Evolutionary conservation across 768 basidiomycete species (phyloP).

Genomic region (Lactarius hatsudake): DNA sequence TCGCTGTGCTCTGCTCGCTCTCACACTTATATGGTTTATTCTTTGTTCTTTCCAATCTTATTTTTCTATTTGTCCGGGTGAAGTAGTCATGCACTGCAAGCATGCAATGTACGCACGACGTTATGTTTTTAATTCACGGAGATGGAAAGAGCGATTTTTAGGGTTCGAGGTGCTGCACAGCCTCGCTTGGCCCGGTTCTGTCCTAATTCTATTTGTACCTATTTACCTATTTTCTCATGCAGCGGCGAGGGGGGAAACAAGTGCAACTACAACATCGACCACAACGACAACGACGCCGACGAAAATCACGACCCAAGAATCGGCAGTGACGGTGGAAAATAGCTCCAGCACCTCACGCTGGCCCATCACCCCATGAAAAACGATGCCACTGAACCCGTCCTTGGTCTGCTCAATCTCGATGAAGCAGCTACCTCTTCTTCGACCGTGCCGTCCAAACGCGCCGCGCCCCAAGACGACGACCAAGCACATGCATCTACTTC

Average conservation of each 20-base stretch:
- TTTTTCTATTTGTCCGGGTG: background rate
- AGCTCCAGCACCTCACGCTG: background rate
- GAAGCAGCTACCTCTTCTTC: conserved; percentile 36
- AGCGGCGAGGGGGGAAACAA: background rate
- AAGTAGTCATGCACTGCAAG: background rate
- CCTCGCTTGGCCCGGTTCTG: background rate
- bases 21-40: background rate
- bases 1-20: conserved; percentile 1
- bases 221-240: conserved; percentile 16
- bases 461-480: conserved; percentile 28
- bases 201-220: conserved; percentile 10
- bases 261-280: background rate
- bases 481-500: conserved; percentile 27
- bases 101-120: too few species aligned
- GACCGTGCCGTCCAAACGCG: conserved; percentile 44
- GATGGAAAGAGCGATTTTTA: too few species aligned
- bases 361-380: conserved; percentile 38
- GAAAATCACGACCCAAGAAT: conserved; percentile 1
- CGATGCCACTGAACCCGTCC: conserved; percentile 59
- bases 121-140: background rate
- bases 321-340: conserved; percentile 10
- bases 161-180: background rate
- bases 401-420: conserved; percentile 54
- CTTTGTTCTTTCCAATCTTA: background rate
- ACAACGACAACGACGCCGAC: conserved; percentile 2